Evolutionary conservation across 306 rosid genomes (phyloP), one percentile per base, ranked within the genome.

Genomic region (Vigna angularis): DNA sequence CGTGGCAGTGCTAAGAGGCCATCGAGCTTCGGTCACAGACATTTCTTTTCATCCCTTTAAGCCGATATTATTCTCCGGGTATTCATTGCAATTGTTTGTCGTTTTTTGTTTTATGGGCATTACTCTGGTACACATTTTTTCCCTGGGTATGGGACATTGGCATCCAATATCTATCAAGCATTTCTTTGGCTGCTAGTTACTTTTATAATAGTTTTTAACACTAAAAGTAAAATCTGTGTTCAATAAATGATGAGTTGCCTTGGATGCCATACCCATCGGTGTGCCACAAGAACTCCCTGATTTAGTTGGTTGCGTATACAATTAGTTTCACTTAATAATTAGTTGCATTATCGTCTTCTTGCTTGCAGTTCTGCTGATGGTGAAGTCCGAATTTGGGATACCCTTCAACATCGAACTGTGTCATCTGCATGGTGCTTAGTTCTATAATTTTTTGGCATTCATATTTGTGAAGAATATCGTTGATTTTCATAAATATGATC

Each of bases 331-430:
- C 34, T 57, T 51, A 22, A 22, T 48, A 68, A 1, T 38, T 9
- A 9, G n/a, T 38, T 38, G 32, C 49, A 9, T 14, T 26, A 51
- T 48, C 17, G 26, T 80, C 57, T 75, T 72, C 63, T 72, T 48
- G 55, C 45, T 42, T 83, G 72, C 84, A 92, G 98, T 72, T 91
- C 98, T 14, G 78, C 96, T 50, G 97, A 92, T 13, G 99, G 98
- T 73, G 99, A 93, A 82, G 71, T 95, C 69, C 85, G 93, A 69
- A 89, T 93, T 77, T 95, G 98, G 98, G 96, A 95, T 71, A 91
- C 91, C 2, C 65, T 85, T 68, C 96, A 86, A 81, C 90, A 89
- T 59, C 90, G 93, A 62, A 95, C 99, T 1, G 14, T 89, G 59
- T 91, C 93, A 20, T 95, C 99, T 8, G 89, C 93, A 14, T 90